A percentile compares a stretch with the other conserved stretches of the same genome.
These are phyloP conservation scores for Stagonosporopsis chrysanthemi DNA, from an alignment of 2,329 filamentous ascomycete species.

Conservation along the genomic window DNA sequence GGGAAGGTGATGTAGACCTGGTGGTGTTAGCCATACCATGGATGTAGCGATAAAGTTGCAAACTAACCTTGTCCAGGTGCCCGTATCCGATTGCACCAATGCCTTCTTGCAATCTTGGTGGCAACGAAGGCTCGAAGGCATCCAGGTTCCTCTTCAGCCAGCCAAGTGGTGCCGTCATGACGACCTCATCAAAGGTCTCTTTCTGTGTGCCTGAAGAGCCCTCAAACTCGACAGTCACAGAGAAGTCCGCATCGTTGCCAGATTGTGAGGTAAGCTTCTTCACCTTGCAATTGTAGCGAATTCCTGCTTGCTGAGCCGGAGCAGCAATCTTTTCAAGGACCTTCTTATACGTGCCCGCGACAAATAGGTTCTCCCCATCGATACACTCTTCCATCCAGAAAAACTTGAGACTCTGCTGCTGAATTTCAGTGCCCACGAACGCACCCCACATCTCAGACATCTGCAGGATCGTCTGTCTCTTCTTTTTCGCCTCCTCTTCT, in stretches of 20 bases:
- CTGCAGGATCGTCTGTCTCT: conserved; percentile 59
- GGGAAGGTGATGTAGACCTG: conserved; percentile 68
- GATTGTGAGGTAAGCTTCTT: conserved; percentile 48
- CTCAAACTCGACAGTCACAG: conserved; percentile 54
- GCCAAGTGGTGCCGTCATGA: conserved; percentile 72
- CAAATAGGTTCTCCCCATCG: conserved; percentile 72
- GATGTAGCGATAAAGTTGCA: conserved; percentile 17
- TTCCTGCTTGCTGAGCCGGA: conserved; percentile 63
- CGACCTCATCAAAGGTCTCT: conserved; percentile 70
- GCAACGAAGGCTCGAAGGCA: conserved; percentile 68
- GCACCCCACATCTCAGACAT: conserved; percentile 73
- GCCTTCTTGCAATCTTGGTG: conserved; percentile 63
- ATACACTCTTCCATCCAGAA: conserved; percentile 82
- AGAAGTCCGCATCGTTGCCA: conserved; percentile 26
- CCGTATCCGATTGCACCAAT: conserved; percentile 74
- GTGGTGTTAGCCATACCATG: conserved; percentile 24
- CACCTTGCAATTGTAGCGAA: conserved; percentile 60
- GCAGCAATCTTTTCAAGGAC: conserved; percentile 67
- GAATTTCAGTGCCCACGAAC: conserved; percentile 71
- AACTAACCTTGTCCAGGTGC: conserved; percentile 70
- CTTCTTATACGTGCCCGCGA: conserved; percentile 66
- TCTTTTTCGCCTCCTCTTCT: conserved; percentile 52
- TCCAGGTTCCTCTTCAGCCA: conserved; percentile 53
- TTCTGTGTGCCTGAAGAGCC: conserved; percentile 47
- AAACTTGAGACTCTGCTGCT: conserved; percentile 74